These are phyloP conservation scores for Vickermania ingenoplastis DNA, from an alignment of 208 protist genomes.

Conservation along the genomic window DNA sequence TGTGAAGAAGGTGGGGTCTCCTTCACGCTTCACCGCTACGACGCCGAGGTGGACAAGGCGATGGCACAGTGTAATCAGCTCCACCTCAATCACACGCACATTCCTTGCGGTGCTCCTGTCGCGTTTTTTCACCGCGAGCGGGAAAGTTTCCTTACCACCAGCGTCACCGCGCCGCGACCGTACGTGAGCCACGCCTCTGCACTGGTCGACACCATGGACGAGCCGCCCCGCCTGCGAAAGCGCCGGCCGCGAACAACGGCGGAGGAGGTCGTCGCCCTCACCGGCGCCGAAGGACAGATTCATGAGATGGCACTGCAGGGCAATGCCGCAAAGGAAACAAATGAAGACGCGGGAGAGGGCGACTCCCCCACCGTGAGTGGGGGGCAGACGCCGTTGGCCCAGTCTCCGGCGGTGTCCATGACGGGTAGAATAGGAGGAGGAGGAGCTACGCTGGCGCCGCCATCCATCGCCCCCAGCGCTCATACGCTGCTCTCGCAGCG, in stretches of 20 bases:
- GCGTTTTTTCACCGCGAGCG: constrained; percentile 55
- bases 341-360: background rate
- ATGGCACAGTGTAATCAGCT: constrained; percentile 41
- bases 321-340: background rate
- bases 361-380: background rate
- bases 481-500: background rate
- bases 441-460: background rate
- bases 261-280: constrained; percentile 6
- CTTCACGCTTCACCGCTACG: constrained; percentile 61
- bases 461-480: background rate
- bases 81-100: constrained; percentile 33
- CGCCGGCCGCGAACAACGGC: background rate
- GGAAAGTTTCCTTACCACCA: constrained; percentile 52
- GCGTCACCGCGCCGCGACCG: constrained; percentile 22
- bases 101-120: constrained; percentile 40
- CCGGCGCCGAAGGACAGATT: constrained; percentile 12
- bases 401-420: background rate
- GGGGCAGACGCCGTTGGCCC: background rate
- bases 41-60: constrained; percentile 38
- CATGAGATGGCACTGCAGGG: constrained; percentile 5
- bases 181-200: constrained; percentile 1
- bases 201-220: constrained; percentile 9
- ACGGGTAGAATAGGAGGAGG: background rate
- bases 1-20: constrained; percentile 56
- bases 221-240: constrained; percentile 5